A percentile compares a stretch with the other conserved stretches of the same genome.
Evolutionary conservation across 306 rosid genomes (phyloP).

Genomic region (Geum urbanum): DNA sequence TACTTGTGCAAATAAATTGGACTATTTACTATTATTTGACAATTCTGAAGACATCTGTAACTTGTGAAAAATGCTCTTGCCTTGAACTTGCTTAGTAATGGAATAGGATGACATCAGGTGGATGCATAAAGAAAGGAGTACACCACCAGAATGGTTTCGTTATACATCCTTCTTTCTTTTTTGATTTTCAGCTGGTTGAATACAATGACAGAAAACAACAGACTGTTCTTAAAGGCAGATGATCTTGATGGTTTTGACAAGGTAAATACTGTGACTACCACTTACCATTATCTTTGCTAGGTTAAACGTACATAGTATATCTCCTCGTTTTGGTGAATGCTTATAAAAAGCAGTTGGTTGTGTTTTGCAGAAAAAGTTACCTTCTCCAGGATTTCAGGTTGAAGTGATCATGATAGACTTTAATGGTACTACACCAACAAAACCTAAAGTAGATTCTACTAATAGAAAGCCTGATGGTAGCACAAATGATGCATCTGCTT

Average conservation of each 20-base stretch:
- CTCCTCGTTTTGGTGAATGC: background rate
- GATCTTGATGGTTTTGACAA: conserved; percentile 89
- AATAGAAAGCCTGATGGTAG: conserved; percentile 43
- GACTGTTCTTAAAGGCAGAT: conserved; percentile 41
- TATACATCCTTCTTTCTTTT: conserved; percentile 14
- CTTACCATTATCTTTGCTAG: background rate
- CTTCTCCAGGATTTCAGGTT: conserved; percentile 78
- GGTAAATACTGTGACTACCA: conserved; percentile 41
- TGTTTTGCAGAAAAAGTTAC: conserved; percentile 69
- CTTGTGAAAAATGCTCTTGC: background rate
- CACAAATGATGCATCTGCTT: conserved; percentile 22
- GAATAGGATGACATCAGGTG: background rate
- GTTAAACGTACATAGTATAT: background rate
- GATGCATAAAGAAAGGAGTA: background rate
- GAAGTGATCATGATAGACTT: conserved; percentile 86
- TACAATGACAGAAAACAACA: conserved; percentile 75
- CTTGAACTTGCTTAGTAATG: background rate
- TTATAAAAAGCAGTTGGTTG: conserved; percentile 19
- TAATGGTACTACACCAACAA: conserved; percentile 44
- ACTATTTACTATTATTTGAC: background rate
- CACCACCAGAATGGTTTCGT: conserved; percentile 10
- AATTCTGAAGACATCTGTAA: background rate
- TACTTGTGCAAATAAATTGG: background rate
- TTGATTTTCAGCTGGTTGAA: conserved; percentile 74
- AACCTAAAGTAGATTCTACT: conserved; percentile 38